These are phyloP conservation scores for Podospora pseudoanserina DNA, from an alignment of 495 filamentous ascomycete genomes.

Conservation along the genomic window DNA sequence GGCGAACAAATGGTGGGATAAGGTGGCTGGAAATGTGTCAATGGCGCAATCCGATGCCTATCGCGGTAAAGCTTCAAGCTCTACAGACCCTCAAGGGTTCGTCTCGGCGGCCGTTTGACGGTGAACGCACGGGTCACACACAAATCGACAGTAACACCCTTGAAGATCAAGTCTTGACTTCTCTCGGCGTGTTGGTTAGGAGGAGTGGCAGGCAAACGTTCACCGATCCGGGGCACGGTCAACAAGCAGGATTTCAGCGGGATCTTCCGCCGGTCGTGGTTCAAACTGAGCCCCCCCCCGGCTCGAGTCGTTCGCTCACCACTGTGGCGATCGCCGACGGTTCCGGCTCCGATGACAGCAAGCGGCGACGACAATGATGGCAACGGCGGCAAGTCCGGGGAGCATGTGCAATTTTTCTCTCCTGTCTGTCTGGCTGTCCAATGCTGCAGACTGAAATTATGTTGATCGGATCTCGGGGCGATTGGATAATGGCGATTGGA, in stretches of 20 bases:
- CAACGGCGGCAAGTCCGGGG: background rate
- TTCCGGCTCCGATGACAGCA: slow-evolving; percentile 1
- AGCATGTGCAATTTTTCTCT: background rate
- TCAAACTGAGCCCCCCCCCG: background rate
- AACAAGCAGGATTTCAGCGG: background rate
- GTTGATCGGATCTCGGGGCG: slow-evolving; percentile 8
- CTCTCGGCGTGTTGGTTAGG: background rate
- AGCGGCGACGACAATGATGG: background rate
- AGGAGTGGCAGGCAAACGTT: background rate
- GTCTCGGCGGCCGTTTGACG: background rate
- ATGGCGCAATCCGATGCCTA: background rate
- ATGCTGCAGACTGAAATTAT: background rate
- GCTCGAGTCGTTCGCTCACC: slow-evolving; percentile 3
- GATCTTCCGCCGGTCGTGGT: background rate
- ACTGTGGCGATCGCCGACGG: slow-evolving; percentile 5
- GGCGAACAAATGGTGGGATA: background rate
- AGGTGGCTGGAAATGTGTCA: background rate
- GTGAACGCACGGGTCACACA: background rate
- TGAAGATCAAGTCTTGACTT: background rate
- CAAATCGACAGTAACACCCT: background rate
- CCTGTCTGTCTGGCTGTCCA: background rate
- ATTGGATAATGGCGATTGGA: slow-evolving; percentile 5
- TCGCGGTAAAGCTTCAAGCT: background rate
- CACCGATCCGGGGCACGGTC: slow-evolving; percentile 2
- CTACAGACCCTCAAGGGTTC: background rate